Evolutionary conservation across 306 rosid species (phyloP).

Genomic region (Prosopis cineraria): DNA sequence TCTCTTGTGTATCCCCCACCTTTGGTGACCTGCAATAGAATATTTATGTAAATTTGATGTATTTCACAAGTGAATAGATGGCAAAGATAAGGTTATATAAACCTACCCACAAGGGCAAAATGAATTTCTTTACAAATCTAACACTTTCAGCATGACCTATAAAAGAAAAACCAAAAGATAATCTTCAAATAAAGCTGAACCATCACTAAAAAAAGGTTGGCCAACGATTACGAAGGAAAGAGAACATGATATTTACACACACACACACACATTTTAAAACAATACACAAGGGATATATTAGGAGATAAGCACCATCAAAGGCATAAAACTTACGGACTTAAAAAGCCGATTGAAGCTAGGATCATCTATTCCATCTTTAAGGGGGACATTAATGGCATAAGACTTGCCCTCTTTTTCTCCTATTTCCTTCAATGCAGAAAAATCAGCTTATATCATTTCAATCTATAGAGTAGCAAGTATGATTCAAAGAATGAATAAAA

Average conservation of each 20-base stretch:
- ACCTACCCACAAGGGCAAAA: slow-evolving; percentile 89
- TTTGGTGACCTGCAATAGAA: slow-evolving; percentile 78
- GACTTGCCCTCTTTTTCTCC: slow-evolving; percentile 98
- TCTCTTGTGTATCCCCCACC: slow-evolving; percentile 99
- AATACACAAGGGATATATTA: slow-evolving; percentile 51
- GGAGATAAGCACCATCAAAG: slow-evolving; percentile 88
- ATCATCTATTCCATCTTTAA: slow-evolving; percentile 98
- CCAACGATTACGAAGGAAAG: slow-evolving; percentile 16
- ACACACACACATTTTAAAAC: not conserved
- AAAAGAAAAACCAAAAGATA: slow-evolving; percentile 37
- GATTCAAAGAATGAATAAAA: slow-evolving; percentile 27
- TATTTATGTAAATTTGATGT: slow-evolving; percentile 29
- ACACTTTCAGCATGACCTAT: slow-evolving; percentile 98
- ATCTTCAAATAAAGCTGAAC: slow-evolving; percentile 20
- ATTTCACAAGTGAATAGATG: slow-evolving; percentile 16
- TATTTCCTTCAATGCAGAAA: slow-evolving; percentile 79
- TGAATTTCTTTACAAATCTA: slow-evolving; percentile 88
- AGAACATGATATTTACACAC: not conserved
- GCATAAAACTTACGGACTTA: slow-evolving; percentile 83
- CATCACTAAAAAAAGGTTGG: slow-evolving; percentile 18
- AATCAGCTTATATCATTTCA: slow-evolving; percentile 46
- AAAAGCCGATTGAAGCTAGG: slow-evolving; percentile 93
- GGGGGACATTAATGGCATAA: slow-evolving; percentile 98
- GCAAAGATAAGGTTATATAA: slow-evolving; percentile 32
- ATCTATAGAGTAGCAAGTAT: slow-evolving; percentile 21